phyloP scores from a whole-genome alignment of 495 filamentous ascomycete genomes.

The Daldinia concentrica region DNA sequence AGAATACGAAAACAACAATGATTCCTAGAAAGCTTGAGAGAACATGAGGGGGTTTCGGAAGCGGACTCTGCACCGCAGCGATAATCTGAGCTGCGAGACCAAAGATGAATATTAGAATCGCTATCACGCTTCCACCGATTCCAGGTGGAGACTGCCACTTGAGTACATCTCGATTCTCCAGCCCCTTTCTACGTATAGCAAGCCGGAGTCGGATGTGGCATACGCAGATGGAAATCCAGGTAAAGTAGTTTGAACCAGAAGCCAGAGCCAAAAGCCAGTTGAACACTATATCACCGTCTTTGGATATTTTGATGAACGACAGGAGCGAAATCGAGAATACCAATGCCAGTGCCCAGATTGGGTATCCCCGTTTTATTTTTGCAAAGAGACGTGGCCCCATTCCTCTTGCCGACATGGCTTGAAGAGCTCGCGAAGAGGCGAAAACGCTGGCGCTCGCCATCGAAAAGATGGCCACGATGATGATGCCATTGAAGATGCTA shows the following conservation, averaged over 20 bases:
- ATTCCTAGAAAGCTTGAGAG: slow-evolving; percentile 38
- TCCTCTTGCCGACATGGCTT: slow-evolving; percentile 59
- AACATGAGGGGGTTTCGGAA: slow-evolving; percentile 26
- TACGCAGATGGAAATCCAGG: slow-evolving; percentile 71
- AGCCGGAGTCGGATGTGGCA: slow-evolving; percentile 73
- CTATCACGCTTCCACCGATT: slow-evolving; percentile 29
- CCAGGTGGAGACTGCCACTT: slow-evolving; percentile 39
- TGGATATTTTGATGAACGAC: slow-evolving; percentile 33
- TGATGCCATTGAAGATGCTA: slow-evolving; percentile 70
- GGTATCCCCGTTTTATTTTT: slow-evolving; percentile 61
- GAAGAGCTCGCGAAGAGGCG: slow-evolving; percentile 66
- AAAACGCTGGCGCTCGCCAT: slow-evolving; percentile 69
- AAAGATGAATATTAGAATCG: slow-evolving; percentile 35
- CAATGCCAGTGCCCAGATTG: slow-evolving; percentile 57
- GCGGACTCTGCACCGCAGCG: slow-evolving; percentile 29
- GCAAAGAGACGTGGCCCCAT: slow-evolving; percentile 64
- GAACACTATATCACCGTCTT: slow-evolving; percentile 47
- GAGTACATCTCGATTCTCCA: slow-evolving; percentile 18
- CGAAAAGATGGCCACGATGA: slow-evolving; percentile 61
- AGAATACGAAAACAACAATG: slow-evolving; percentile 30
- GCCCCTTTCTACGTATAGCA: slow-evolving; percentile 45
- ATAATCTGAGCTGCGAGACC: slow-evolving; percentile 41
- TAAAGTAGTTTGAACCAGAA: slow-evolving; percentile 69
- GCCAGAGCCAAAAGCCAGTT: slow-evolving; percentile 71
- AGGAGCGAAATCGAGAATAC: slow-evolving; percentile 56